These are phyloP conservation scores for Artemisia tridentata DNA, from an alignment of 129 eudicot genomes.

Conservation along the genomic window DNA sequence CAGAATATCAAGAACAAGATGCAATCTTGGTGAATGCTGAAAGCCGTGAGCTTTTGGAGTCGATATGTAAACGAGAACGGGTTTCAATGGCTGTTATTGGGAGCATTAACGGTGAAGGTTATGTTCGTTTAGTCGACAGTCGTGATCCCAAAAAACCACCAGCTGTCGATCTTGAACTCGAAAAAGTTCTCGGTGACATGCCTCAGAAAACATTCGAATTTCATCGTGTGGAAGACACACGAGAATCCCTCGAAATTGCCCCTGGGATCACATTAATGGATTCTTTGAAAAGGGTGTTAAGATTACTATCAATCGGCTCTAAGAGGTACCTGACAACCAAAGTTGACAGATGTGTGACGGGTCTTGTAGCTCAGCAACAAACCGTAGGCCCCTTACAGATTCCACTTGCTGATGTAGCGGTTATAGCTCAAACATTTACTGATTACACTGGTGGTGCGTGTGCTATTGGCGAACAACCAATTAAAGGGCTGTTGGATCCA, in stretches of 20 bases:
- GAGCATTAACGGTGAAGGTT: constrained; percentile 70
- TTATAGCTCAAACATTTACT: constrained; percentile 78
- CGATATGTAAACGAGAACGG: constrained; percentile 82
- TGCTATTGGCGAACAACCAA: constrained; percentile 92
- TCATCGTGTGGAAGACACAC: constrained; percentile 42
- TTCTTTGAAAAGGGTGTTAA: constrained; percentile 68
- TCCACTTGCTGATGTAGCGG: constrained; percentile 90
- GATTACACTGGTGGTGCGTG: constrained; percentile 92
- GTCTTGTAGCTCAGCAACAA: constrained; percentile 96
- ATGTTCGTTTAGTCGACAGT: constrained; percentile 59
- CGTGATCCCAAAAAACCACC: constrained; percentile 56
- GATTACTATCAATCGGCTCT: constrained; percentile 83
- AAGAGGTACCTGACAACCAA: constrained; percentile 83
- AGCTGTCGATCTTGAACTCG: constrained; percentile 91
- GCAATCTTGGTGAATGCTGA: constrained; percentile 83
- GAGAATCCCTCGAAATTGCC: constrained; percentile 78
- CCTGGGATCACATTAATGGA: constrained; percentile 73
- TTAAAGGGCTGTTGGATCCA: constrained; percentile 79
- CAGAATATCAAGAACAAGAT: constrained; percentile 95
- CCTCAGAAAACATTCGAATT: constrained; percentile 89
- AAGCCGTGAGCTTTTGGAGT: constrained; percentile 62
- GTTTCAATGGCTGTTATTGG: constrained; percentile 92
- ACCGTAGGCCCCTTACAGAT: constrained; percentile 94
- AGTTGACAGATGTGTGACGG: constrained; percentile 95
- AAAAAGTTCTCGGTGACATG: constrained; percentile 66